These are phyloP conservation scores for Yamadazyma sp. DNA, from an alignment of 1,139 yeast genomes.

Conservation along the genomic window DNA sequence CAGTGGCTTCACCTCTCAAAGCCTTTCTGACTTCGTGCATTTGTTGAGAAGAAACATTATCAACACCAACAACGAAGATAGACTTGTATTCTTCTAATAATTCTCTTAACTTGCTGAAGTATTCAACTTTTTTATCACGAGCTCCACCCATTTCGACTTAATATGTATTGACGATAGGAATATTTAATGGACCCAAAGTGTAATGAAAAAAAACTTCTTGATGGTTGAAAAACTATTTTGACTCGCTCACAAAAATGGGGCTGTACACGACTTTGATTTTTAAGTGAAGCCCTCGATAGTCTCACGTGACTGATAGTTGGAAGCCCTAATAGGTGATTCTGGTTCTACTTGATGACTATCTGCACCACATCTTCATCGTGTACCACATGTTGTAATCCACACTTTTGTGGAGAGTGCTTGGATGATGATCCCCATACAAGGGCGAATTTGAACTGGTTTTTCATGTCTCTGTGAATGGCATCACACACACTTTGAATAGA, in stretches of 20 bases:
- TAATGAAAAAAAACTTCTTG: conserved; percentile 12
- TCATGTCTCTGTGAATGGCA: conserved; percentile 88
- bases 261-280: neutral
- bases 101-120: conserved; percentile 93
- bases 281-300: conserved; percentile 6
- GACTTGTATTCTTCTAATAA: conserved; percentile 96
- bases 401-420: conserved; percentile 94
- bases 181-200: conserved; percentile 71
- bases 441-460: conserved; percentile 88
- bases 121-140: conserved; percentile 96
- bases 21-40: conserved; percentile 99
- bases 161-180: conserved; percentile 75
- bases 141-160: conserved; percentile 99
- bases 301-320: conserved; percentile 8
- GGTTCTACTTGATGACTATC: conserved; percentile 62
- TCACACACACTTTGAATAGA: conserved; percentile 88
- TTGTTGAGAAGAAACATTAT: conserved; percentile 99
- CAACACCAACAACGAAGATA: conserved; percentile 98
- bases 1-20: conserved; percentile 91
- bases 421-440: conserved; percentile 96
- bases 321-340: neutral
- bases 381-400: conserved; percentile 81
- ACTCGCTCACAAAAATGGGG: neutral
- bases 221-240: neutral
- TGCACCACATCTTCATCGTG: conserved; percentile 95